Conservation (phyloP, 306 rosid genomes). For the Quercus ilex region DNA sequence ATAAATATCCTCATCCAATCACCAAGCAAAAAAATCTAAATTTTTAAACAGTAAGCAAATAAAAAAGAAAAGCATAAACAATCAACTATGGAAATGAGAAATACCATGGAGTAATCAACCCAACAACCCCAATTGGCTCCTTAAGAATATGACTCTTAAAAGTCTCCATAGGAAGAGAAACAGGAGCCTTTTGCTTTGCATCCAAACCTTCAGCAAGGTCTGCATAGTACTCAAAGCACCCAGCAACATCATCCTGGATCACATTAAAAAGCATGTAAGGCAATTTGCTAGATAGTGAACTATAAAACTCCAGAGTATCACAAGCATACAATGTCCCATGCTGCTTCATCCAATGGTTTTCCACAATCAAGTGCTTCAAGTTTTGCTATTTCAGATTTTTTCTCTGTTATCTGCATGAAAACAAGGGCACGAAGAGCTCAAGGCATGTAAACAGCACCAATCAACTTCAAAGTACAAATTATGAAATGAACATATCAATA, state of each 20-base stretch:
- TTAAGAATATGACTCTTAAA: slow-evolving; percentile 69
- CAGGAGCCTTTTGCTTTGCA: slow-evolving; percentile 66
- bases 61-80: neutral
- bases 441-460: neutral
- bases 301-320: neutral
- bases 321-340: slow-evolving; percentile 74
- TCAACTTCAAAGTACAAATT: neutral
- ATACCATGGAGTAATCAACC: slow-evolving; percentile 91
- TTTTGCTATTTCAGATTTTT: slow-evolving; percentile 55
- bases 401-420: slow-evolving; percentile 57
- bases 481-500: neutral
- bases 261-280: slow-evolving; percentile 2
- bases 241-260: slow-evolving; percentile 93
- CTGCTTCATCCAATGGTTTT: slow-evolving; percentile 90
- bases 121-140: slow-evolving; percentile 94
- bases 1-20: neutral
- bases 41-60: neutral
- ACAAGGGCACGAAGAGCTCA: neutral
- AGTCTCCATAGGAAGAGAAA: slow-evolving; percentile 81
- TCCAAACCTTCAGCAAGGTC: slow-evolving; percentile 96
- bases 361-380: slow-evolving; percentile 81
- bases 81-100: slow-evolving; percentile 6
- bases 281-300: neutral
- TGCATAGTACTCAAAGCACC: slow-evolving; percentile 94
- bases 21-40: neutral